Conservation (phyloP, 225 moss, liverwort and hornwort species). For the Thuidium tamariscinum region DNA sequence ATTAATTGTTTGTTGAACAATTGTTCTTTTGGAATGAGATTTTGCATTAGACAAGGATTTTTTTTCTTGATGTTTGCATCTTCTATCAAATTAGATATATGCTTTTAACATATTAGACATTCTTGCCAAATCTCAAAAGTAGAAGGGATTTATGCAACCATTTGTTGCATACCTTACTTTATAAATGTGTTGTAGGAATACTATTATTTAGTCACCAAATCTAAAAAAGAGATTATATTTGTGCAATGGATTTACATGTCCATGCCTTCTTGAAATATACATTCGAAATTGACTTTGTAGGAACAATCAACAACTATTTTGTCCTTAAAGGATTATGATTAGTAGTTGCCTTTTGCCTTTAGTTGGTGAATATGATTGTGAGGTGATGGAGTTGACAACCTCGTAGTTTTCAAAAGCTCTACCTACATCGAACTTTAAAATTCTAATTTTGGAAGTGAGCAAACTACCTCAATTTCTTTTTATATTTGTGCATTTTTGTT, state of each 20-base stretch:
- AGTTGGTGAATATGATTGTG: background rate
- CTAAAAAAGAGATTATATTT: rapidly evolving
- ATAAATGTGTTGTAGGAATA: too few species aligned
- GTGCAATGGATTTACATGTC: too few species aligned
- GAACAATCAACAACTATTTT: rapidly evolving
- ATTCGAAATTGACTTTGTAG: background rate
- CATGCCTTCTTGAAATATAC: too few species aligned
- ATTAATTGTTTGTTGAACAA: rapidly evolving
- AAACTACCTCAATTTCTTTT: rapidly evolving
- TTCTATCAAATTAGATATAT: background rate
- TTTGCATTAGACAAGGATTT: background rate
- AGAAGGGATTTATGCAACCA: background rate
- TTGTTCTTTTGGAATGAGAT: background rate
- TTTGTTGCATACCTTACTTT: rapidly evolving
- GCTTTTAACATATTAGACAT: background rate
- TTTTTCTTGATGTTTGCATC: background rate
- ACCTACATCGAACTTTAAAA: background rate
- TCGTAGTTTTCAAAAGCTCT: background rate
- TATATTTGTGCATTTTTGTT: background rate
- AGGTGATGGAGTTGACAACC: background rate
- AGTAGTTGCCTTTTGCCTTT: too few species aligned
- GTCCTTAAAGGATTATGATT: rapidly evolving
- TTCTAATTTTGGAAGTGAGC: background rate
- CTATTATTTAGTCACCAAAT: rapidly evolving
- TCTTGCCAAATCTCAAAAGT: background rate